Evolutionary conservation across 2,329 filamentous ascomycete genomes (phyloP).

Genomic region (Lanzia echinophila): DNA sequence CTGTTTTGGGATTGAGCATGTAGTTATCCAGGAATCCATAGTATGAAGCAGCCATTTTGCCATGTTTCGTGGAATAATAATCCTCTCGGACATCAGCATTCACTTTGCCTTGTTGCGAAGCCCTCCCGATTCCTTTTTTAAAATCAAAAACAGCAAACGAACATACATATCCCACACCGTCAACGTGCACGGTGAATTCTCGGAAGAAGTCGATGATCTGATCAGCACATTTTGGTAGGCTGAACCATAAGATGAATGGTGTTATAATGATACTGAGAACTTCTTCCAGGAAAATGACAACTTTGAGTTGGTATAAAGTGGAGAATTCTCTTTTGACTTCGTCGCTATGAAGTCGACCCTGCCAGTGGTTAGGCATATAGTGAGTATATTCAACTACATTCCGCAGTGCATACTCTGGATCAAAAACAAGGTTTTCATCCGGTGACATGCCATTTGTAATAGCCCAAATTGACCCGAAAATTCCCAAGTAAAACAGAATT

Average conservation of each 20-base stretch:
- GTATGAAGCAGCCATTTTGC: constrained; percentile 97
- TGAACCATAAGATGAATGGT: constrained; percentile 80
- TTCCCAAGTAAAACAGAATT: constrained; percentile 80
- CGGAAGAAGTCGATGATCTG: constrained; percentile 96
- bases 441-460: constrained; percentile 76
- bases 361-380: constrained; percentile 86
- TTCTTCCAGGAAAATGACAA: constrained; percentile 88
- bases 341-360: constrained; percentile 81
- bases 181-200: constrained; percentile 94
- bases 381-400: constrained; percentile 91
- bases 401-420: constrained; percentile 81
- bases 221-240: constrained; percentile 80
- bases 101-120: constrained; percentile 33
- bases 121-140: constrained; percentile 65
- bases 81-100: constrained; percentile 66
- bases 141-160: constrained; percentile 98
- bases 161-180: constrained; percentile 91
- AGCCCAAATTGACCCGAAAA: constrained; percentile 79
- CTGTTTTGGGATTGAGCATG: constrained; percentile 63
- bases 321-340: constrained; percentile 90
- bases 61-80: constrained; percentile 91
- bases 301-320: constrained; percentile 82
- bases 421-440: constrained; percentile 82
- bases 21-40: constrained; percentile 95
- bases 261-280: constrained; percentile 88